Evolutionary conservation across 805 yeast genomes (phyloP).

Genomic region (Barnettozyma californica): DNA sequence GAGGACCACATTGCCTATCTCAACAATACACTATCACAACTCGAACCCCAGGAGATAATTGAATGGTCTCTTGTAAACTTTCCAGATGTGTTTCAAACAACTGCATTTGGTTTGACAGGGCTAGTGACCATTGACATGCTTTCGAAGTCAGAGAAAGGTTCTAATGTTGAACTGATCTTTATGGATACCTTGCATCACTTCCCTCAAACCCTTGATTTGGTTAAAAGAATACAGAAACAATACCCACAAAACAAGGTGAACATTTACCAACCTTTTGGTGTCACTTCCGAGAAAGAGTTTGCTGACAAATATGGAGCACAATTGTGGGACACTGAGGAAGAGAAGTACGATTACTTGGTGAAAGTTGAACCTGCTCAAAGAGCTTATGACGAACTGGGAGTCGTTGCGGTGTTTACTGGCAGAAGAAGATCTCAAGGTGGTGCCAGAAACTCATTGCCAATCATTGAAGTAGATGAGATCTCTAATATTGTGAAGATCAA

Average conservation of each 20-base stretch:
- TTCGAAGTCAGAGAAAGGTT: constrained; percentile 40
- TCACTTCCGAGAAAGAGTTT: constrained; percentile 56
- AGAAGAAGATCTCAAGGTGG: constrained; percentile 90
- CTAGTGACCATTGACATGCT: constrained; percentile 82
- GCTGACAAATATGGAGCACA: constrained; percentile 61
- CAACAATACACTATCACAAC: constrained; percentile 51
- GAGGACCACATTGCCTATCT: constrained; percentile 57
- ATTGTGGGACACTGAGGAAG: constrained; percentile 81
- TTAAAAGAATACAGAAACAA: constrained; percentile 47
- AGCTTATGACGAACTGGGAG: constrained; percentile 67
- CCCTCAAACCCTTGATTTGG: constrained; percentile 83
- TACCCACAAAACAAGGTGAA: constrained; percentile 57
- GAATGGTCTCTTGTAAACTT: constrained; percentile 81
- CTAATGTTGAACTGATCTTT: constrained; percentile 70
- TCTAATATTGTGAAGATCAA: constrained; percentile 79
- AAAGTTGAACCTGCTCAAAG: constrained; percentile 91
- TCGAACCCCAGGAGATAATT: constrained; percentile 64
- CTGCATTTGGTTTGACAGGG: constrained; percentile 94
- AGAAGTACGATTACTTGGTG: constrained; percentile 75
- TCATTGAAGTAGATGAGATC: constrained; percentile 68
- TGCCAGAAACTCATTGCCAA: constrained; percentile 62
- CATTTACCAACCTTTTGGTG: constrained; percentile 61
- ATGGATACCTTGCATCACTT: constrained; percentile 90
- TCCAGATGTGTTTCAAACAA: constrained; percentile 81
- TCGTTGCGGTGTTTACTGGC: constrained; percentile 88